These are phyloP conservation scores for Globisporangium solare DNA, from an alignment of 352 stramenopile genomes.

Conservation along the genomic window DNA sequence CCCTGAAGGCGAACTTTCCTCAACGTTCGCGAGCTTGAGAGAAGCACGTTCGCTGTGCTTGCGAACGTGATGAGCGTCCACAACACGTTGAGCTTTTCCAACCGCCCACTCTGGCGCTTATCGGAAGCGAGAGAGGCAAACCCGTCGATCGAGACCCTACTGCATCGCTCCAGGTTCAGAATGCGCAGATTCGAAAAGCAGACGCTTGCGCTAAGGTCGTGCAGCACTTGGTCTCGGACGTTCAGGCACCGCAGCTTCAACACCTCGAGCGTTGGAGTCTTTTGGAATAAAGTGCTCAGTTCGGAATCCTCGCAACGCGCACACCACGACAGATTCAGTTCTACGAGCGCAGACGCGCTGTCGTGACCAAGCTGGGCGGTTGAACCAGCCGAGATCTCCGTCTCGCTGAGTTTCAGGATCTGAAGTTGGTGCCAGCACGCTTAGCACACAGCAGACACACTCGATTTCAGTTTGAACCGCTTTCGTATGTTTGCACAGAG, in stretches of 20 bases:
- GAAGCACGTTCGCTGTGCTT: slow-evolving; percentile 4
- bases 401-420: slow-evolving; percentile 13
- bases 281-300: slow-evolving; percentile 9
- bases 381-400: slow-evolving; percentile 12
- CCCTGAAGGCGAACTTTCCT: slow-evolving; percentile 18
- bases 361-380: neutral
- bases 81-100: slow-evolving; percentile 20
- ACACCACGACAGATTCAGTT: slow-evolving; percentile 25
- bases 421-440: slow-evolving; percentile 8
- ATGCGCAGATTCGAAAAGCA: slow-evolving; percentile 7
- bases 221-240: slow-evolving; percentile 13
- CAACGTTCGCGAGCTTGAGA: slow-evolving; percentile 5
- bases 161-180: slow-evolving; percentile 23
- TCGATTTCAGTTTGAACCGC: no score
- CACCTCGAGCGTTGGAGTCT: slow-evolving; percentile 5
- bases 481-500: neutral
- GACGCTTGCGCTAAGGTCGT: neutral
- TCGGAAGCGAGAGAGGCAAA: slow-evolving; percentile 12
- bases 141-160: slow-evolving; percentile 8
- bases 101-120: neutral
- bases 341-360: neutral
- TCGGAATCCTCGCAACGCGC: slow-evolving; percentile 7
- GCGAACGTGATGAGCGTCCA: slow-evolving; percentile 17
- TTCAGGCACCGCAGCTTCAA: slow-evolving; percentile 18
- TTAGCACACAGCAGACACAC: no score